Percentiles rank a stretch among this genome's conserved stretches.
Evolutionary conservation across 106 monocot genomes (phyloP).

Genomic region (Dendrobium huoshanense): DNA sequence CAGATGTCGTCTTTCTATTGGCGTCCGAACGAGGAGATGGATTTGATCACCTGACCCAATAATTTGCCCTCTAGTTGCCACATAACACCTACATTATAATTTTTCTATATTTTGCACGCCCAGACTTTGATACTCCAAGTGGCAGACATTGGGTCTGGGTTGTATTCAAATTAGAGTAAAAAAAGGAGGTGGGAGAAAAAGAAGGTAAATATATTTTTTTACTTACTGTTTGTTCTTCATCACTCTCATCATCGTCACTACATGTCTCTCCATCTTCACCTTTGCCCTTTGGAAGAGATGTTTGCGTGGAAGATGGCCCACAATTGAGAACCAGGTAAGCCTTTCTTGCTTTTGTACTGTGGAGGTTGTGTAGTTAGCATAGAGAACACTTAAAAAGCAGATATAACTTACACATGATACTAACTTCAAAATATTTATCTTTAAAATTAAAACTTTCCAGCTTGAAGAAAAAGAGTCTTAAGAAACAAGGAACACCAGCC

Average conservation of each 20-base stretch:
- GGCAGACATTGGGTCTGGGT: not conserved
- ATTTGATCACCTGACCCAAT: too few relatives aligned
- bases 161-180: not conserved
- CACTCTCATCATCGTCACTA: conserved; percentile 44
- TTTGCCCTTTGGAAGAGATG: conserved; percentile 82
- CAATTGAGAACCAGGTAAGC: conserved; percentile 94
- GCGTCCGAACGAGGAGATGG: too few relatives aligned
- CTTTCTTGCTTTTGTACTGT: conserved; percentile 88
- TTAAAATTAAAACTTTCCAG: too few relatives aligned
- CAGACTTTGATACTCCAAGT: too few relatives aligned
- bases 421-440: too few relatives aligned
- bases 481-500: not conserved
- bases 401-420: not conserved
- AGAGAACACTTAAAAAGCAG: not conserved
- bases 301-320: conserved; percentile 61
- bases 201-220: not conserved
- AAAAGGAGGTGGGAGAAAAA: not conserved
- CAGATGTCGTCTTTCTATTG: too few relatives aligned
- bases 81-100: too few relatives aligned
- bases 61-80: too few relatives aligned
- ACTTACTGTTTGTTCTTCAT: conserved; percentile 69
- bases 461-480: not conserved
- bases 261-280: conserved; percentile 83
- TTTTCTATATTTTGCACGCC: too few relatives aligned
- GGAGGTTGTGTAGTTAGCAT: not conserved